Evolutionary conservation across 768 basidiomycete species (phyloP).

Genomic region (Psilocybe subaeruginosa): DNA sequence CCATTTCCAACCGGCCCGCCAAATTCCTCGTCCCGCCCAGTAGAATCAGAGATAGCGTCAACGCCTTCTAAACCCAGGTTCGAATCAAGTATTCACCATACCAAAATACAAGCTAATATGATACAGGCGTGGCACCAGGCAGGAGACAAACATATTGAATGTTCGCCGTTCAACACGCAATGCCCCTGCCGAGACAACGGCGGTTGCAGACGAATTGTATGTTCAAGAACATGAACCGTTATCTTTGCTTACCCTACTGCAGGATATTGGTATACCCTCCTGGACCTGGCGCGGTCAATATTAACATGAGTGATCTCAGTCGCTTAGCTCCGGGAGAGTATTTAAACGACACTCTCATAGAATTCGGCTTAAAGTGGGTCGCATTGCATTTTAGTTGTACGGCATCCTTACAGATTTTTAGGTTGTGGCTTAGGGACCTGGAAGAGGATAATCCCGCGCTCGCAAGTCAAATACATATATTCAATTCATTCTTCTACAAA

Average conservation of each 20-base stretch:
- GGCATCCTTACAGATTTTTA: constrained; percentile 29
- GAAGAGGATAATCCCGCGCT: constrained; percentile 58
- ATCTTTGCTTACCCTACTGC: not conserved
- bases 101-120: not conserved
- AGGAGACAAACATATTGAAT: not conserved
- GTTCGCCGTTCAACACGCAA: constrained; percentile 30
- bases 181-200: constrained; percentile 8
- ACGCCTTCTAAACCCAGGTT: not conserved
- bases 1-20: not conserved
- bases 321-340: constrained; percentile 82
- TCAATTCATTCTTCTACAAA: constrained; percentile 98
- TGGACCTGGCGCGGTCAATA: constrained; percentile 73
- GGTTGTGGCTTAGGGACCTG: constrained; percentile 70
- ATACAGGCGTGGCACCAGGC: not conserved
- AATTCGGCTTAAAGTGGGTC: constrained; percentile 91
- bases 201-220: constrained; percentile 63
- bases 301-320: constrained; percentile 77
- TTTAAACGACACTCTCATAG: constrained; percentile 95
- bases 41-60: not conserved
- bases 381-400: not conserved
- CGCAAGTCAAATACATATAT: constrained; percentile 81
- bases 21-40: not conserved
- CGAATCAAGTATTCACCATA: not conserved
- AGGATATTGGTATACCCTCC: constrained; percentile 83
- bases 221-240: constrained; percentile 4